Conservation (phyloP, 306 rosid genomes). For the Phaseolus lunatus region DNA sequence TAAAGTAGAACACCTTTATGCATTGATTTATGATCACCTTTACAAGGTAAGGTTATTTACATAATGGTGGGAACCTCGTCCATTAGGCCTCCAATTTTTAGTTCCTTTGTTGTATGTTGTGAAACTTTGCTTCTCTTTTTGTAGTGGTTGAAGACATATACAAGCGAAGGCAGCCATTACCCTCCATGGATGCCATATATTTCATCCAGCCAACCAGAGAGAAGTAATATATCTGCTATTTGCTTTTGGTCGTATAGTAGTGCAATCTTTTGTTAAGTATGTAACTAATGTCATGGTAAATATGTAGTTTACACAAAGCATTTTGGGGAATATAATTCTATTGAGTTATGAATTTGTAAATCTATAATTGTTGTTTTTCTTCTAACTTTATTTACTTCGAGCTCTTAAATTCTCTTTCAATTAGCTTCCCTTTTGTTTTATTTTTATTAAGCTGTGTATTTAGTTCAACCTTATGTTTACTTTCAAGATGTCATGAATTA, state of each 20-base stretch:
- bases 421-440: slow-evolving; percentile 25
- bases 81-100: background rate
- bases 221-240: slow-evolving; percentile 64
- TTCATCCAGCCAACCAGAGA: slow-evolving; percentile 92
- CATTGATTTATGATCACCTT: slow-evolving; percentile 8
- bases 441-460: slow-evolving; percentile 21
- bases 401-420: slow-evolving; percentile 18
- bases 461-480: slow-evolving; percentile 28
- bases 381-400: background rate
- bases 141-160: slow-evolving; percentile 97
- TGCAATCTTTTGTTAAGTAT: slow-evolving; percentile 19
- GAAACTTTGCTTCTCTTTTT: slow-evolving; percentile 40
- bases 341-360: slow-evolving; percentile 31
- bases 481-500: slow-evolving; percentile 23
- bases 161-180: slow-evolving; percentile 95
- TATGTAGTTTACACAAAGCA: background rate
- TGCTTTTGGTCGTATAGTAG: slow-evolving; percentile 18
- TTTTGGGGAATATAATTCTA: slow-evolving; percentile 6
- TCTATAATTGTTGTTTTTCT: background rate
- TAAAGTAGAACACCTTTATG: background rate
- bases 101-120: slow-evolving; percentile 36
- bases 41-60: background rate
- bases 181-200: slow-evolving; percentile 95
- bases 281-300: slow-evolving; percentile 11
- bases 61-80: background rate